Conservation (phyloP, 2,329 filamentous ascomycete genomes). For the Keithomyces neogunnii region DNA sequence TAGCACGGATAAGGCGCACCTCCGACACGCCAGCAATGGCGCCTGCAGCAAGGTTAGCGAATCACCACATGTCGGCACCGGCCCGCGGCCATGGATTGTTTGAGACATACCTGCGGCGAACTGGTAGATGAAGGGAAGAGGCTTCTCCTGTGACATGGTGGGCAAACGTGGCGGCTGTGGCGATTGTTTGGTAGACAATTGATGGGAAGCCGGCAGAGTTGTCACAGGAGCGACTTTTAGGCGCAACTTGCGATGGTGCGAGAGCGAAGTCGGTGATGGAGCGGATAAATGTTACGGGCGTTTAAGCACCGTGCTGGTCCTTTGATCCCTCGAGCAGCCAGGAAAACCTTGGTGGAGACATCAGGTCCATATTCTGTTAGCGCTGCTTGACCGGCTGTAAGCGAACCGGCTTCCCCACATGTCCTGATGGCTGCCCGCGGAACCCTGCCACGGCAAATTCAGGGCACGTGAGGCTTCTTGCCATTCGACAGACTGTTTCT, state of each 20-base stretch:
- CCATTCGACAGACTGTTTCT: too few species aligned
- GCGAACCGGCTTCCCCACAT: background rate
- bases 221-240: background rate
- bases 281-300: background rate
- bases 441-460: background rate
- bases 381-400: background rate
- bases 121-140: constrained; percentile 88
- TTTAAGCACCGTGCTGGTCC: background rate
- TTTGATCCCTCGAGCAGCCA: too few species aligned
- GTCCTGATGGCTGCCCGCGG: background rate
- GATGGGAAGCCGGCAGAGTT: constrained; percentile 9
- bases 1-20: constrained; percentile 38
- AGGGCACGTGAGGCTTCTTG: background rate
- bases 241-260: background rate
- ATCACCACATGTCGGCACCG: background rate
- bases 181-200: constrained; percentile 8
- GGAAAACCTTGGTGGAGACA: too few species aligned
- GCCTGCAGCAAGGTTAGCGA: constrained; percentile 37
- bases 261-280: constrained; percentile 5
- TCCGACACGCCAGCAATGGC: constrained; percentile 97
- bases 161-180: constrained; percentile 12
- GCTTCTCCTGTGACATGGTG: constrained; percentile 60
- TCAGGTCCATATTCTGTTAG: too few species aligned
- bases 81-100: constrained; percentile 7
- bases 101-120: constrained; percentile 71